These are phyloP conservation scores for Ophiosphaerella narmari DNA, from an alignment of 2,329 filamentous ascomycete species.

Conservation along the genomic window DNA sequence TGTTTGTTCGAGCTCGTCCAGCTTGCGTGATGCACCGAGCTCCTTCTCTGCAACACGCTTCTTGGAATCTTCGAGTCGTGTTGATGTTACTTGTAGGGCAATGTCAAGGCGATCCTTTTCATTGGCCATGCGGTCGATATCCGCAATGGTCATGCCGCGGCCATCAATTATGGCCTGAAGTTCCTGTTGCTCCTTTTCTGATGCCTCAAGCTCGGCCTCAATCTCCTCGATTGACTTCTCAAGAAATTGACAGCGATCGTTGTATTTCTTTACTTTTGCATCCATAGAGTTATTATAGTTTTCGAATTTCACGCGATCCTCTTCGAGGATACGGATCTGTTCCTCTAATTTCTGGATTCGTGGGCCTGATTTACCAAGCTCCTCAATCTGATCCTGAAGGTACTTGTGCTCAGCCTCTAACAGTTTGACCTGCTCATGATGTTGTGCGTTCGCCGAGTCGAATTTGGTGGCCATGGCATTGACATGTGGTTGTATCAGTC, in stretches of 20 bases:
- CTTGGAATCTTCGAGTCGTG: slow-evolving; percentile 83
- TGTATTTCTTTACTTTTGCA: slow-evolving; percentile 86
- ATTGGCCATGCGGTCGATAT: slow-evolving; percentile 98
- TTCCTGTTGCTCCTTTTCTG: slow-evolving; percentile 75
- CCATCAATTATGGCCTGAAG: slow-evolving; percentile 88
- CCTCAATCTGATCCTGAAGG: slow-evolving; percentile 83
- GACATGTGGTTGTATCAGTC: slow-evolving; percentile 78
- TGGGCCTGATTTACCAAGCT: slow-evolving; percentile 83
- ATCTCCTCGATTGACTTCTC: slow-evolving; percentile 85
- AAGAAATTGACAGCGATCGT: slow-evolving; percentile 77
- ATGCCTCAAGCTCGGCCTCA: slow-evolving; percentile 80
- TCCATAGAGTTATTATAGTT: slow-evolving; percentile 87
- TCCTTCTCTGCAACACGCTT: slow-evolving; percentile 84
- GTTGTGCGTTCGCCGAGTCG: slow-evolving; percentile 80
- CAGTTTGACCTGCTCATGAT: slow-evolving; percentile 79
- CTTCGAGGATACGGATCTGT: slow-evolving; percentile 90
- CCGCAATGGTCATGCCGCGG: slow-evolving; percentile 93
- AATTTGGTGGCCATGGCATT: slow-evolving; percentile 88
- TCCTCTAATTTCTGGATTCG: slow-evolving; percentile 84
- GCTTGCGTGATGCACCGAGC: slow-evolving; percentile 78
- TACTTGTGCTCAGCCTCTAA: slow-evolving; percentile 85
- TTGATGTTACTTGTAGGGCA: slow-evolving; percentile 75
- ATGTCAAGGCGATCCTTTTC: slow-evolving; percentile 93
- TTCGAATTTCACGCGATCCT: slow-evolving; percentile 93
- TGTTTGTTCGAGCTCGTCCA: slow-evolving; percentile 89